These are phyloP conservation scores for Curvularia spicifera DNA, from an alignment of 2,329 filamentous ascomycete species.

Conservation along the genomic window DNA sequence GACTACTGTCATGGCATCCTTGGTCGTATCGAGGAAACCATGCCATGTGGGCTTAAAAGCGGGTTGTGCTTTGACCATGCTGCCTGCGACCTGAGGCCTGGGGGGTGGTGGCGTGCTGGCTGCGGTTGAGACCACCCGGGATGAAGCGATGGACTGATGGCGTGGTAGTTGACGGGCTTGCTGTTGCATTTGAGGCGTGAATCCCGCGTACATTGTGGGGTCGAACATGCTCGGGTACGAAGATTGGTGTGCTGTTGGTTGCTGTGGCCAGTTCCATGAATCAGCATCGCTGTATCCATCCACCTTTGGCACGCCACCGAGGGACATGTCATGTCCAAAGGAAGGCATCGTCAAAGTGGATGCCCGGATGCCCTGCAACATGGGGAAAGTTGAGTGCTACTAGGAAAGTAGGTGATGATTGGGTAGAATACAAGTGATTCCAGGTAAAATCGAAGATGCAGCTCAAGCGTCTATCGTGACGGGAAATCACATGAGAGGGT, in stretches of 20 bases:
- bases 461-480: slow-evolving; percentile 5
- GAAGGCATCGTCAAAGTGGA: slow-evolving; percentile 47
- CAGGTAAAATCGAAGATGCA: not conserved
- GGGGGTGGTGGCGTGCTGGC: slow-evolving; percentile 41
- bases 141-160: slow-evolving; percentile 42
- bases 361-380: slow-evolving; percentile 47
- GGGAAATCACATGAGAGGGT: slow-evolving; percentile 9
- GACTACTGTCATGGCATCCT: slow-evolving; percentile 80
- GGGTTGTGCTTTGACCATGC: slow-evolving; percentile 46
- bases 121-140: slow-evolving; percentile 33
- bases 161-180: slow-evolving; percentile 31
- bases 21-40: slow-evolving; percentile 72
- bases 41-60: slow-evolving; percentile 67
- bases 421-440: slow-evolving; percentile 7
- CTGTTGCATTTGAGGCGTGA: slow-evolving; percentile 30
- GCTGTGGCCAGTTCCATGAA: slow-evolving; percentile 42
- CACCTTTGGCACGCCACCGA: slow-evolving; percentile 42
- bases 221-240: slow-evolving; percentile 41
- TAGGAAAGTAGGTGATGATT: slow-evolving; percentile 8
- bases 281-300: slow-evolving; percentile 42
- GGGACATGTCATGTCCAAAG: slow-evolving; percentile 45
- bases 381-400: slow-evolving; percentile 28
- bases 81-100: slow-evolving; percentile 37
- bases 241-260: slow-evolving; percentile 32
- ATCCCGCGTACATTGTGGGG: slow-evolving; percentile 38